These are phyloP conservation scores for Secale cereale DNA, from an alignment of 176 grass and related monocot species.

Conservation along the genomic window DNA sequence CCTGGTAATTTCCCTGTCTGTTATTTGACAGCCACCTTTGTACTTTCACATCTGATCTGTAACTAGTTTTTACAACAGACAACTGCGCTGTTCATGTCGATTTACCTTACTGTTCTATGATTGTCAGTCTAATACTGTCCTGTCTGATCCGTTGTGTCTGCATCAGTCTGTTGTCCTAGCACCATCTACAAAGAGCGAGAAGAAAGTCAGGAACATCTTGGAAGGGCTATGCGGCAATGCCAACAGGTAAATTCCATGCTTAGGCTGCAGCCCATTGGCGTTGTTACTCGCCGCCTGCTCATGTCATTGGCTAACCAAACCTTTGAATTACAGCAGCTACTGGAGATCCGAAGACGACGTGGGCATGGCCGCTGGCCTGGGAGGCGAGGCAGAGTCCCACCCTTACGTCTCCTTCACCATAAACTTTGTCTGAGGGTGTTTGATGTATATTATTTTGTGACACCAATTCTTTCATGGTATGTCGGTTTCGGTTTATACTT, in stretches of 20 bases:
- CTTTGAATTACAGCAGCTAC: constrained; percentile 53
- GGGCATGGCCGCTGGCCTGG: constrained; percentile 57
- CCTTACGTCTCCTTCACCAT: constrained; percentile 97
- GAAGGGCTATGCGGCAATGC: constrained; percentile 60
- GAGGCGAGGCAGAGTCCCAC: constrained; percentile 71
- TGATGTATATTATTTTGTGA: constrained; percentile 52
- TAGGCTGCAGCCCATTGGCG: not conserved
- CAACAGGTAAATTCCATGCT: constrained; percentile 63
- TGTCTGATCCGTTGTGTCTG: constrained; percentile 14
- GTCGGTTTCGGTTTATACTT: constrained; percentile 21
- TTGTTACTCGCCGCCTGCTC: not conserved
- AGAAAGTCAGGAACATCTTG: constrained; percentile 88
- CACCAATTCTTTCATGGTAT: constrained; percentile 26
- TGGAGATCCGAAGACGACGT: constrained; percentile 90
- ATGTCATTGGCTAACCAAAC: not conserved
- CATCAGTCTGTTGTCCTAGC: constrained; percentile 75
- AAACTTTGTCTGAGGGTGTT: constrained; percentile 58
- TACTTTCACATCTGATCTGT: constrained; percentile 9
- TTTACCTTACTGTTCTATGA: not conserved
- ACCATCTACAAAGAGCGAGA: constrained; percentile 74
- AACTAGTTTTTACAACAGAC: constrained; percentile 40
- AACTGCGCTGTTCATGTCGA: not conserved
- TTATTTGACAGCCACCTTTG: not conserved
- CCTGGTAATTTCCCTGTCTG: constrained; percentile 43
- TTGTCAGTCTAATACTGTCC: not conserved